phyloP scores from a whole-genome alignment of 139 green algal genomes.

The Chlorella sp. region DNA sequence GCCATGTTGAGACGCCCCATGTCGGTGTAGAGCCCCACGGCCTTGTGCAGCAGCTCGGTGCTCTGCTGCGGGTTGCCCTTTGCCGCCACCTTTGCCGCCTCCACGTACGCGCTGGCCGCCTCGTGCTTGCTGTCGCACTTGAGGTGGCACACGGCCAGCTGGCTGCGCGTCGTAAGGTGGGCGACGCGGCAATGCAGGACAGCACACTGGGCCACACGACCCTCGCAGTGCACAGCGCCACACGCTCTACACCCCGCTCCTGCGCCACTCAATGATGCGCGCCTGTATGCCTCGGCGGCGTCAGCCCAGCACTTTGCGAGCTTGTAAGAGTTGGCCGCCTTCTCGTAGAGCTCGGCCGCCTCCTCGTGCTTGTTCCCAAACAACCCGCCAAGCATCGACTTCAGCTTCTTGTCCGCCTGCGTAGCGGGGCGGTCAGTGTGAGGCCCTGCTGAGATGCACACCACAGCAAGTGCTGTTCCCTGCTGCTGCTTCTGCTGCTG shows the following conservation, averaged over 20 bases:
- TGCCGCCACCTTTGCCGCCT: conserved; percentile 78
- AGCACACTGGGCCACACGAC: no score
- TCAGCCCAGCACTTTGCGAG: conserved; percentile 79
- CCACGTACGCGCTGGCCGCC: conserved; percentile 71
- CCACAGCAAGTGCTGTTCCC: background rate
- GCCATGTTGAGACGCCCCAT: conserved; percentile 92
- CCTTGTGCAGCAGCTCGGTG: conserved; percentile 50
- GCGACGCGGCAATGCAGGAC: no score
- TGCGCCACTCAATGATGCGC: no score
- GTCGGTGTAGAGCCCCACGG: conserved; percentile 86
- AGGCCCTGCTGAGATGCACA: background rate
- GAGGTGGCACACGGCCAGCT: conserved; percentile 71
- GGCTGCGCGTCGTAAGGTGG: no score
- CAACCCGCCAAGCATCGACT: conserved; percentile 59
- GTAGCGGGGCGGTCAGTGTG: background rate
- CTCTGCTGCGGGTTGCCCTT: conserved; percentile 43
- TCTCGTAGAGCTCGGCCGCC: conserved; percentile 86
- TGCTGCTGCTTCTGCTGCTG: no score
- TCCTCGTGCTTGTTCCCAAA: conserved; percentile 87
- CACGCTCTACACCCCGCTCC: no score
- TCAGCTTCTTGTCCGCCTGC: conserved; percentile 89
- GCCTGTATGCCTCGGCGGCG: conserved; percentile 70
- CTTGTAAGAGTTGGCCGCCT: conserved; percentile 93
- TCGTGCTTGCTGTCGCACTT: conserved; percentile 91
- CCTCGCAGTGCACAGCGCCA: no score